A percentile compares a stretch with the other conserved stretches of the same genome.
phyloP scores from a whole-genome alignment of 352 stramenopile genomes.

The Globisporangium megalacanthum region DNA sequence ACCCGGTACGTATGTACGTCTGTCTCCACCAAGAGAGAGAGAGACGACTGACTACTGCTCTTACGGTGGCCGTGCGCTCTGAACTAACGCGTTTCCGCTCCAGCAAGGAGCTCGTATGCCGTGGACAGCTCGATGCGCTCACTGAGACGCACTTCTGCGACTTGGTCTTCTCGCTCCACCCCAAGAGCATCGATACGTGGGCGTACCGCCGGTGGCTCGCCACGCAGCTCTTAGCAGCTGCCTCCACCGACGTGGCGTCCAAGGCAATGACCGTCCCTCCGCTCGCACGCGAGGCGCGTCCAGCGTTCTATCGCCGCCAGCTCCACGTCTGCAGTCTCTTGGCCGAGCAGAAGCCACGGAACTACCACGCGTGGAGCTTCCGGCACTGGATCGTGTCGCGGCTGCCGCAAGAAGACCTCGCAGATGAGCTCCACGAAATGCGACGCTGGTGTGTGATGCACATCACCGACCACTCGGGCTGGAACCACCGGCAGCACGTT shows the following conservation, averaged over 20 bases:
- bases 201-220: slow-evolving; percentile 66
- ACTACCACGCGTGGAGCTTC: slow-evolving; percentile 85
- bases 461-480: slow-evolving; percentile 71
- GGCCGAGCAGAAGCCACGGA: slow-evolving; percentile 59
- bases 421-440: slow-evolving; percentile 48
- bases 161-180: slow-evolving; percentile 69
- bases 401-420: slow-evolving; percentile 18
- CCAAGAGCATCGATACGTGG: slow-evolving; percentile 87
- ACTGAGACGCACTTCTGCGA: slow-evolving; percentile 63
- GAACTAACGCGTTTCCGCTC: not conserved
- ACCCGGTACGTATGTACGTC: slow-evolving; percentile 43
- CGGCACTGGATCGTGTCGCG: slow-evolving; percentile 65
- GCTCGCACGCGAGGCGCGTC: slow-evolving; percentile 12
- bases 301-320: slow-evolving; percentile 43
- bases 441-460: slow-evolving; percentile 56
- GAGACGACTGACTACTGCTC: not conserved
- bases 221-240: slow-evolving; percentile 19
- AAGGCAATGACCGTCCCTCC: not conserved
- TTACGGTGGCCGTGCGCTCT: not conserved
- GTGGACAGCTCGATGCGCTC: slow-evolving; percentile 27
- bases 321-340: slow-evolving; percentile 42
- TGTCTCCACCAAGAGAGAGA: not conserved
- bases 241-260: slow-evolving; percentile 4
- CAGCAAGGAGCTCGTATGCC: slow-evolving; percentile 54
- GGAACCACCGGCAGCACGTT: slow-evolving; percentile 72